These are phyloP conservation scores for Trametes hirsuta DNA, from an alignment of 1,284 basidiomycete species.

Conservation along the genomic window DNA sequence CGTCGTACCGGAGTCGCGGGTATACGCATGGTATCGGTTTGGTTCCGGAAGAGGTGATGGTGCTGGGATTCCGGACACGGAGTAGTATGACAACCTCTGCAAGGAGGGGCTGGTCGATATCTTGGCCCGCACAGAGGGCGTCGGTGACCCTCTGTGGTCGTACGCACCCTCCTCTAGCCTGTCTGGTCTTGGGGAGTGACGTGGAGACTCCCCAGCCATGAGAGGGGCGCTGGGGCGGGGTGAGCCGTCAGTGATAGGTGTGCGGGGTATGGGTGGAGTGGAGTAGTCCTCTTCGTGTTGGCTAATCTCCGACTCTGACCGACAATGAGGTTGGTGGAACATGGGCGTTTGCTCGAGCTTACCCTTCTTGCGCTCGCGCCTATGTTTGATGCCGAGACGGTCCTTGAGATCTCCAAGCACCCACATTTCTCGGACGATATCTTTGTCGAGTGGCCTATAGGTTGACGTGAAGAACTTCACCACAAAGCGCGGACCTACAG, in stretches of 20 bases:
- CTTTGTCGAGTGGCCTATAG: constrained; percentile 78
- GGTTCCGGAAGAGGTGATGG: constrained; percentile 58
- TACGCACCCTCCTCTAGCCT: constrained; percentile 15
- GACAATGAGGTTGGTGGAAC: constrained; percentile 62
- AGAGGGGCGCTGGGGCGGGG: constrained; percentile 27
- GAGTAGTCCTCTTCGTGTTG: constrained; percentile 28
- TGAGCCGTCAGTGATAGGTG: constrained; percentile 26
- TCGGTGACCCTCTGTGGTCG: constrained; percentile 8
- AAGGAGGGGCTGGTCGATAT: constrained; percentile 31
- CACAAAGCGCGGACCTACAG: constrained; percentile 69
- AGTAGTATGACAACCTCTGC: constrained; percentile 63
- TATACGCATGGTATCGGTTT: constrained; percentile 44
- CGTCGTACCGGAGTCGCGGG: constrained; percentile 43
- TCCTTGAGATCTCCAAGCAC: constrained; percentile 85
- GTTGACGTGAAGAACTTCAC: constrained; percentile 69
- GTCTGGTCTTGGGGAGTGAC: constrained; percentile 4
- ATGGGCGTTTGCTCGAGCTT: constrained; percentile 68
- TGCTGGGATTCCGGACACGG: constrained; percentile 64
- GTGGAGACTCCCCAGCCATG: constrained; percentile 27
- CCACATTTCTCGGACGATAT: constrained; percentile 91
- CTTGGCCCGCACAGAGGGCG: constrained; percentile 19
- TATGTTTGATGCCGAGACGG: constrained; percentile 72
- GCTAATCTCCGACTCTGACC: constrained; percentile 62
- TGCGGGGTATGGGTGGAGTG: constrained; percentile 23
- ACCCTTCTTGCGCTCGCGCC: constrained; percentile 44